These are phyloP conservation scores for Phyllosticta citriasiana DNA, from an alignment of 2,329 filamentous ascomycete genomes.

Conservation along the genomic window DNA sequence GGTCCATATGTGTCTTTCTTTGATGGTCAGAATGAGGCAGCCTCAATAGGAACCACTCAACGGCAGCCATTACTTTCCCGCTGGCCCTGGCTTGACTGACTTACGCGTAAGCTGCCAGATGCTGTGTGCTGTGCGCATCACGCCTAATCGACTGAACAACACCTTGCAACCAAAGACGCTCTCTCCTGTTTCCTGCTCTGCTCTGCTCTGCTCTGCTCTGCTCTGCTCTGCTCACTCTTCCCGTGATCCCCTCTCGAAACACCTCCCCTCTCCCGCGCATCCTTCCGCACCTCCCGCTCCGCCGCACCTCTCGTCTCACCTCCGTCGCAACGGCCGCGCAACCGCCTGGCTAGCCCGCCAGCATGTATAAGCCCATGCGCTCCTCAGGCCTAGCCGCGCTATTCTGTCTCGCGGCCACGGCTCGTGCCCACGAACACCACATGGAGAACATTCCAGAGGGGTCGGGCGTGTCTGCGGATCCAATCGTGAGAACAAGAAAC, in stretches of 20 bases:
- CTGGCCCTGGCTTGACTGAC: background rate
- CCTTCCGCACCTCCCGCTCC: background rate
- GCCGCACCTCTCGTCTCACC: constrained; percentile 2
- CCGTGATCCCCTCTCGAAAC: background rate
- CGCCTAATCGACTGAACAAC: background rate
- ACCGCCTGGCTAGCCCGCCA: constrained; percentile 2
- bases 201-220: too few relatives aligned
- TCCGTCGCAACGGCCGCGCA: constrained; percentile 6
- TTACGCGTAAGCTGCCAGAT: background rate
- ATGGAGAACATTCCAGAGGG: constrained; percentile 30
- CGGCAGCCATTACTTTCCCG: background rate
- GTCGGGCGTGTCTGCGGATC: constrained; percentile 25
- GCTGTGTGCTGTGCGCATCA: background rate
- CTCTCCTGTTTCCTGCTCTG: background rate
- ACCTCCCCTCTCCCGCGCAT: background rate
- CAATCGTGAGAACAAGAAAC: constrained; percentile 21
- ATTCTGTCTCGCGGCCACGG: constrained; percentile 29
- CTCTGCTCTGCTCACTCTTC: background rate
- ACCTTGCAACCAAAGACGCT: background rate
- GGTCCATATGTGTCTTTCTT: background rate
- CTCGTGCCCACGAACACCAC: constrained; percentile 31
- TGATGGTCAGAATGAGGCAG: background rate
- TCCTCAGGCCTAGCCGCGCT: constrained; percentile 12
- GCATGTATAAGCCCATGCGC: constrained; percentile 7
- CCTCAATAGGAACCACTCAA: background rate